Evolutionary conservation across 495 filamentous ascomycete species (phyloP).

Genomic region (Lepidopterella palustris): DNA sequence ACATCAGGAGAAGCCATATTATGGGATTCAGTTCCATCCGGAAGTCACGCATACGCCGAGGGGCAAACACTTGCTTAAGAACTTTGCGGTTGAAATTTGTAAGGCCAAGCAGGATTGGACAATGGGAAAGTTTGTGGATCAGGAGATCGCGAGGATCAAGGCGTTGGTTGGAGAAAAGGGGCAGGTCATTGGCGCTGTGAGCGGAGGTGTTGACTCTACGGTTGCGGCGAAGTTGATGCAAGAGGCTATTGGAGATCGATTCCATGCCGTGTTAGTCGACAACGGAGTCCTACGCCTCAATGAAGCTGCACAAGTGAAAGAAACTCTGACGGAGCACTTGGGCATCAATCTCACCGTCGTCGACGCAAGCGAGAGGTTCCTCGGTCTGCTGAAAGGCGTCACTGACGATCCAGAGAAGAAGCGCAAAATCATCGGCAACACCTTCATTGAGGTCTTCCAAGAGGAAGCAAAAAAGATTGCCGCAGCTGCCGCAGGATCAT

Average conservation of each 20-base stretch:
- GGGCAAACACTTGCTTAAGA: constrained; percentile 61
- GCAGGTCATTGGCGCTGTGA: constrained; percentile 80
- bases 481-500: constrained; percentile 53
- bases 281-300: constrained; percentile 83
- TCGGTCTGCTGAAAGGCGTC: constrained; percentile 66
- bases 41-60: constrained; percentile 68
- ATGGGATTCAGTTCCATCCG: constrained; percentile 82
- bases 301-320: constrained; percentile 72
- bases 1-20: constrained; percentile 59
- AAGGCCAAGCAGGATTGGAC: constrained; percentile 67
- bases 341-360: constrained; percentile 88
- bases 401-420: constrained; percentile 78
- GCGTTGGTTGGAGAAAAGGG: constrained; percentile 68
- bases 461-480: constrained; percentile 71
- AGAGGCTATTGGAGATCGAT: constrained; percentile 75
- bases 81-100: constrained; percentile 80
- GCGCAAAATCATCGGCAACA: constrained; percentile 83
- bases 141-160: constrained; percentile 71
- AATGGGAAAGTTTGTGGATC: constrained; percentile 72
- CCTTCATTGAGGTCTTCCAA: constrained; percentile 86
- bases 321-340: constrained; percentile 66
- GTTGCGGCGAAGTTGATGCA: constrained; percentile 83
- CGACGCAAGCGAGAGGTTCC: constrained; percentile 70
- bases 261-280: constrained; percentile 83
- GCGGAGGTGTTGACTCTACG: constrained; percentile 88